Percentiles rank a stretch among this genome's conserved stretches.
phyloP scores from a whole-genome alignment of 495 filamentous ascomycete genomes.

The Trichocladium antarcticum region DNA sequence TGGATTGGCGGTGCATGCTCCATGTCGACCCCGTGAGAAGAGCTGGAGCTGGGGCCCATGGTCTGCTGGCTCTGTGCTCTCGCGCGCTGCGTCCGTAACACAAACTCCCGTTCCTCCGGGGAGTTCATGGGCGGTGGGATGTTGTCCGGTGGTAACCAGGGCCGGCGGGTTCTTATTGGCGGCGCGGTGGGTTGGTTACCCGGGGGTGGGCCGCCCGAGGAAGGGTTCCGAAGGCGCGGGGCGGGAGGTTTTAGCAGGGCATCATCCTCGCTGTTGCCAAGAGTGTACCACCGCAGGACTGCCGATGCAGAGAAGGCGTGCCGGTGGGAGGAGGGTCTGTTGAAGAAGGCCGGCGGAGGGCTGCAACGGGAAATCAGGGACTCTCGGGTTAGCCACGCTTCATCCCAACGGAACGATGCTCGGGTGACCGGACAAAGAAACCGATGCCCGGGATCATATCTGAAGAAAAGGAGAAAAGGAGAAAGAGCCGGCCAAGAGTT shows the following conservation, averaged over 20 bases:
- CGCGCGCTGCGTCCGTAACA: slow-evolving; percentile 17
- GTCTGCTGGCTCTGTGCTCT: slow-evolving; percentile 15
- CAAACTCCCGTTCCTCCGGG: slow-evolving; percentile 20
- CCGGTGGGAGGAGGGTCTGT: slow-evolving; percentile 11
- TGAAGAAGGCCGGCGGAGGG: slow-evolving; percentile 15
- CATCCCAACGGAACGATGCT: background rate
- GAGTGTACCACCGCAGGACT: slow-evolving; percentile 6
- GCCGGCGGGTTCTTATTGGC: slow-evolving; percentile 2
- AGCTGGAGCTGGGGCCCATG: slow-evolving; percentile 1
- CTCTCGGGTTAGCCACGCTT: background rate
- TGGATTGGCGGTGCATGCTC: slow-evolving; percentile 9
- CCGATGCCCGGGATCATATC: too few species aligned
- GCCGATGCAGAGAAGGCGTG: slow-evolving; percentile 13
- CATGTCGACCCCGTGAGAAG: background rate
- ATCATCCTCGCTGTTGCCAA: slow-evolving; percentile 5
- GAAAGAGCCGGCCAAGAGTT: background rate
- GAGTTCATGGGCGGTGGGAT: slow-evolving; percentile 20
- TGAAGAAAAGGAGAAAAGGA: background rate
- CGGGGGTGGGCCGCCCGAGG: background rate
- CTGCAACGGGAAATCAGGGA: slow-evolving; percentile 1
- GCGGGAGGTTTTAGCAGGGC: slow-evolving; percentile 11
- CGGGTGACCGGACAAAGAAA: background rate
- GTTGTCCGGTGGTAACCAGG: slow-evolving; percentile 2
- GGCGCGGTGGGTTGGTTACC: slow-evolving; percentile 7
- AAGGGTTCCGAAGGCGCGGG: background rate